Conservation (phyloP, 73 alveolate genomes). For the Uronychia setigera region DNA sequence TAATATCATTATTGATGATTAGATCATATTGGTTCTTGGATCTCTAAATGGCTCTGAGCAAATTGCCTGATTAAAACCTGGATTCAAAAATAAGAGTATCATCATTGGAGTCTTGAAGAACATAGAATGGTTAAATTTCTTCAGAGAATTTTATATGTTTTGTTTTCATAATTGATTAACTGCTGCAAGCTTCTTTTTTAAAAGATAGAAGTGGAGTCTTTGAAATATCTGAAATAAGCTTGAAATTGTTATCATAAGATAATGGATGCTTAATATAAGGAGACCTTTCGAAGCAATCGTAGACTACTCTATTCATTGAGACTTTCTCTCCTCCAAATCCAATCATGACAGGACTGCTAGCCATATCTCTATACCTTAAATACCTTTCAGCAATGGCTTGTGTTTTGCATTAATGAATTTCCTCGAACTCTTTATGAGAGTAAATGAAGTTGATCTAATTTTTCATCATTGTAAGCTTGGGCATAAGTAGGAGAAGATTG, state of each 20-base stretch:
- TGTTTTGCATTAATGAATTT: not conserved
- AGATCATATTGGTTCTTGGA: conserved; percentile 96
- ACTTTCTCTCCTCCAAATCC: not conserved
- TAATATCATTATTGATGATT: conserved; percentile 94
- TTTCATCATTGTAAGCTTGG: not conserved
- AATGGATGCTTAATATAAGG: not conserved
- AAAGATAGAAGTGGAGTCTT: no score
- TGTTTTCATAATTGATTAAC: no score
- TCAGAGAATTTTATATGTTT: not conserved
- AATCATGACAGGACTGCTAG: not conserved
- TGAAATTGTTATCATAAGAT: no score
- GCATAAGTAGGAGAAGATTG: not conserved
- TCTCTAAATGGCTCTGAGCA: conserved; percentile 82
- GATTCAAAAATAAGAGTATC: conserved; percentile 95
- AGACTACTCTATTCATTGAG: not conserved
- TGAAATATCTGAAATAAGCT: no score
- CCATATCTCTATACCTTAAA: not conserved
- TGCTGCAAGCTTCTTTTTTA: no score
- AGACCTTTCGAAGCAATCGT: not conserved
- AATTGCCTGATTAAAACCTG: conserved; percentile 99
- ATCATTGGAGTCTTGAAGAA: conserved; percentile 76
- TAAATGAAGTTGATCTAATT: not conserved
- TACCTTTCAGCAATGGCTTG: not conserved
- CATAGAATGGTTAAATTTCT: conserved; percentile 67
- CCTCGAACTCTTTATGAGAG: not conserved